Evolutionary conservation across 257 asterid species (phyloP), one percentile per base, ranked within the genome.

Genomic region (Ilex aquifolium): DNA sequence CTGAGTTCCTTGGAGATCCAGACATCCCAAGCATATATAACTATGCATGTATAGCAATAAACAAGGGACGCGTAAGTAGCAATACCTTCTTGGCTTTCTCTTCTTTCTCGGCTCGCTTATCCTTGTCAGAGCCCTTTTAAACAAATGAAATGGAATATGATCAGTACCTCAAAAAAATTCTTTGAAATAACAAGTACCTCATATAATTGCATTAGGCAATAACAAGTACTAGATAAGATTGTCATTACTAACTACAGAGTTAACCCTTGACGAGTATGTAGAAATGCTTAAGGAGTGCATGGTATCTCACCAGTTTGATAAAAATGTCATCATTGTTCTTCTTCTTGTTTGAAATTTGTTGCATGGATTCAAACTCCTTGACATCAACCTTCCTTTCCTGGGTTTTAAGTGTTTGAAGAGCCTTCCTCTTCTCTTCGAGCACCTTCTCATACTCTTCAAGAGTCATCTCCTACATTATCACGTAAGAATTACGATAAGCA

Each of bases 391-490:
- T 91, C 92, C 98, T 88, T 69, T 73, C 87, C 82, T 91, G 93
- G 61, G 90, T 69, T 68, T 84, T 88, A 53, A 77, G 84, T 39
- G 80, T 72, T 65, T 67, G 90, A 70, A 86, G 65, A 59, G 88
- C 87, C 79, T 91, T 86, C 66, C 92, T 79, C 71, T 86, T 91
- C 69, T 91, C 98, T 57, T 86, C 95, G 62, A 79, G 76, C 69
- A 84, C 63, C 80, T 85, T 91, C 78, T 86, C 95, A 52, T 88
- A 91, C 77, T 91, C 98, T 71, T 85, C 96, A 69, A 91, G 85
- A 9, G 98, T 91, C 96, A 91, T 91, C 74, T 86, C 96, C 98
- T 91, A 73, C 70, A 58, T 29, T 53, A n/a, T 40, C 48, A 76
- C 30, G 31, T 42, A 56, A 59, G 53, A 48, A 46, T 36, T 39